phyloP scores from a whole-genome alignment of 2,329 filamentous ascomycete species.

The Trichoderma sp. region DNA sequence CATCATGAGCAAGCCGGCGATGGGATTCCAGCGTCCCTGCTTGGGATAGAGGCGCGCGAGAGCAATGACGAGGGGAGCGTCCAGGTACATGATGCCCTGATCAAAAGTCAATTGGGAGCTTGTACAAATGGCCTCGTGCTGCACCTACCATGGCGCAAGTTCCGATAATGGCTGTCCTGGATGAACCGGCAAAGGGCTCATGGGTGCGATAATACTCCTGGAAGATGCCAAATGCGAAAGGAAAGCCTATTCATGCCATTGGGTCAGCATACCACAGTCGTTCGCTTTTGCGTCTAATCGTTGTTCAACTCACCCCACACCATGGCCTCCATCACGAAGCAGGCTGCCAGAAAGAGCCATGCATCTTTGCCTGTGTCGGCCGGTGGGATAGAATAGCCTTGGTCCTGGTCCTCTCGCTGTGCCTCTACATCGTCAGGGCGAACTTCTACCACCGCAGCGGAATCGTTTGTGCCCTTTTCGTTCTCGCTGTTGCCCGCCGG shows the following conservation, averaged over 20 bases:
- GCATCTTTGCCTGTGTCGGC: conserved; percentile 35
- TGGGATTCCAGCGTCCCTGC: conserved; percentile 41
- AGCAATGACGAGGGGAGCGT: conserved; percentile 47
- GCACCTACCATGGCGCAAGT: conserved; percentile 55
- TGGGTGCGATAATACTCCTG: conserved; percentile 64
- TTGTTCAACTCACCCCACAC: conserved; percentile 31
- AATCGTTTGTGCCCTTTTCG: neutral
- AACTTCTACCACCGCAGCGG: neutral
- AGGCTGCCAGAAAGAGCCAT: conserved; percentile 34
- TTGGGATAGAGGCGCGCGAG: conserved; percentile 43
- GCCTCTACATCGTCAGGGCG: neutral
- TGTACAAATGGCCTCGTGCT: neutral
- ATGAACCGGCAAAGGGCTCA: conserved; percentile 52
- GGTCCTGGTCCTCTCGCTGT: neutral
- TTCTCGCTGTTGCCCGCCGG: neutral
- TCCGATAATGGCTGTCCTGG: conserved; percentile 60
- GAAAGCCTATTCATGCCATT: conserved; percentile 50
- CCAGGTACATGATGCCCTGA: conserved; percentile 55
- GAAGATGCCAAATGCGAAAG: conserved; percentile 67
- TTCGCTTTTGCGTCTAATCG: neutral
- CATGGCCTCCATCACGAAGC: conserved; percentile 33
- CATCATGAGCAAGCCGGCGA: conserved; percentile 48
- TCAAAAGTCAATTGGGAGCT: neutral
- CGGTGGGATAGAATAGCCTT: conserved; percentile 27
- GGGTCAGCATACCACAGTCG: neutral